Conservation (phyloP, 106 monocot genomes). For the Dendrobium chrysotoxum region DNA sequence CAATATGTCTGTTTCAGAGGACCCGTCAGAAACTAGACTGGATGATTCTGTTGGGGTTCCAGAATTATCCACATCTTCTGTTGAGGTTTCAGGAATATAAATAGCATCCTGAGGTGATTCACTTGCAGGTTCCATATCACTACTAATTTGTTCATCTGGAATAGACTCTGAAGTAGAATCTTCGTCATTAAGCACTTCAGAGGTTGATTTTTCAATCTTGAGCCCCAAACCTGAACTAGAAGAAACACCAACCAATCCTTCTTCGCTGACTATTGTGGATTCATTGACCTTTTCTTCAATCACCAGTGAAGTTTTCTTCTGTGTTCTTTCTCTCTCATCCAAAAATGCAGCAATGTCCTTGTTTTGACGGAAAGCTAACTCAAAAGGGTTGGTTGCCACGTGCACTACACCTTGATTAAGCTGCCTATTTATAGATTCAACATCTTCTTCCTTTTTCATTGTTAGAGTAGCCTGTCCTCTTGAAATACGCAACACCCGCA, state of each 20-base stretch:
- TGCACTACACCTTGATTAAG: constrained; percentile 60
- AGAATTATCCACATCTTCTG: background rate
- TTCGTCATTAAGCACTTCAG: constrained; percentile 13
- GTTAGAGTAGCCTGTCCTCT: constrained; percentile 78
- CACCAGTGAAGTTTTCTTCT: constrained; percentile 12
- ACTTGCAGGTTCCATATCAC: constrained; percentile 13
- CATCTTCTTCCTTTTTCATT: constrained; percentile 88
- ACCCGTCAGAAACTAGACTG: background rate
- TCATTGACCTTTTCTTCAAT: constrained; percentile 19
- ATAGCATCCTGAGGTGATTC: background rate
- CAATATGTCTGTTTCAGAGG: background rate
- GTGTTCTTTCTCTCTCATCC: constrained; percentile 49
- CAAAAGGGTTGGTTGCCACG: constrained; percentile 61
- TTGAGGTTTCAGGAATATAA: constrained; percentile 17
- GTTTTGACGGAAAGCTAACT: constrained; percentile 75
- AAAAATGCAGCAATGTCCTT: constrained; percentile 69
- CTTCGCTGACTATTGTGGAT: constrained; percentile 3
- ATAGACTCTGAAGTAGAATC: constrained; percentile 10
- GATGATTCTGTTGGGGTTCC: too few species aligned
- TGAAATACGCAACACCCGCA: constrained; percentile 61
- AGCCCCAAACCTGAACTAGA: constrained; percentile 1
- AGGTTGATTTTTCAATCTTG: background rate
- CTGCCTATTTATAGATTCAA: constrained; percentile 48
- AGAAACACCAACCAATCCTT: background rate
- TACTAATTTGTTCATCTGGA: constrained; percentile 11